A percentile compares a stretch with the other conserved stretches of the same genome.
phyloP scores from a whole-genome alignment of 495 filamentous ascomycete species.

The Margaritispora aquatica region DNA sequence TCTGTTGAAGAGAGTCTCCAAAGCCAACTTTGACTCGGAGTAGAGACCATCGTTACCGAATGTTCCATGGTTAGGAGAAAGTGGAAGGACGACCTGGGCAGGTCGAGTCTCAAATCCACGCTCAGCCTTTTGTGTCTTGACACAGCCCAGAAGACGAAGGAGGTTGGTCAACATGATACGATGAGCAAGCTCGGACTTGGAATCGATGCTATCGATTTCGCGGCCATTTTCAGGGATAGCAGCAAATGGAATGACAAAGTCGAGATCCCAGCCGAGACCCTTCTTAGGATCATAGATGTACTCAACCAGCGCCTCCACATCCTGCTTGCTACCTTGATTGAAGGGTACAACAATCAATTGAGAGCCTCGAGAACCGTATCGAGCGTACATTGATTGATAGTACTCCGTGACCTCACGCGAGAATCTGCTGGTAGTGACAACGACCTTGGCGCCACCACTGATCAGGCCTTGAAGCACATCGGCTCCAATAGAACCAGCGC shows the following conservation, averaged over 20 bases:
- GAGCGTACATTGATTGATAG: slow-evolving; percentile 97
- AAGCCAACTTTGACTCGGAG: slow-evolving; percentile 92
- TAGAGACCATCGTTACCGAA: slow-evolving; percentile 98
- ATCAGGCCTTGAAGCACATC: slow-evolving; percentile 95
- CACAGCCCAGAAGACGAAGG: slow-evolving; percentile 77
- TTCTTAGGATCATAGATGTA: slow-evolving; percentile 98
- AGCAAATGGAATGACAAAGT: slow-evolving; percentile 94
- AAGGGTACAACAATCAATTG: slow-evolving; percentile 97
- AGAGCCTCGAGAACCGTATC: slow-evolving; percentile 87
- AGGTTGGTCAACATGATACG: slow-evolving; percentile 99
- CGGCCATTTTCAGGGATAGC: slow-evolving; percentile 97
- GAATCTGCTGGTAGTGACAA: slow-evolving; percentile 94
- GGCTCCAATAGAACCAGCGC: slow-evolving; percentile 97
- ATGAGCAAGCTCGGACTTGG: slow-evolving; percentile 95
- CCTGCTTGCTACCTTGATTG: slow-evolving; percentile 97
- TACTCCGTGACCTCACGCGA: slow-evolving; percentile 98
- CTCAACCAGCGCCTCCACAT: slow-evolving; percentile 85
- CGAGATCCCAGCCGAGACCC: slow-evolving; percentile 95
- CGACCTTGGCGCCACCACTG: slow-evolving; percentile 90
- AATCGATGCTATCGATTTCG: slow-evolving; percentile 96
- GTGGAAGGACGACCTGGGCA: slow-evolving; percentile 89
- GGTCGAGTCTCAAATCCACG: slow-evolving; percentile 91
- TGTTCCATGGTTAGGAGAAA: slow-evolving; percentile 97
- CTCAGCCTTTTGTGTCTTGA: slow-evolving; percentile 83
- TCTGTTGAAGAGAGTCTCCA: slow-evolving; percentile 97